These are phyloP conservation scores for Quercus bicolor DNA, from an alignment of 306 rosid genomes.

Conservation along the genomic window DNA sequence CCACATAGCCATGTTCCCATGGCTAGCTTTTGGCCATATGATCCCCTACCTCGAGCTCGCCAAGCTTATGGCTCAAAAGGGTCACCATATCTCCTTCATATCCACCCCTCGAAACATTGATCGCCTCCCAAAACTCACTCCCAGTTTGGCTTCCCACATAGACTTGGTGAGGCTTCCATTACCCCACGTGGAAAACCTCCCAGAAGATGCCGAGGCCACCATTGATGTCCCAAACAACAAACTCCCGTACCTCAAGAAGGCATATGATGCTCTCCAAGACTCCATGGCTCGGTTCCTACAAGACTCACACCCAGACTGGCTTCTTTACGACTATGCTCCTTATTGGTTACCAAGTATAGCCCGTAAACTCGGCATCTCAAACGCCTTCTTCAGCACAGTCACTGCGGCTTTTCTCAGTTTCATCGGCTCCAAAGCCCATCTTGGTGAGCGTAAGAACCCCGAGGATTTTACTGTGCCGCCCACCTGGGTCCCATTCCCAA, in stretches of 20 bases:
- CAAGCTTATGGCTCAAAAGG: slow-evolving; percentile 49
- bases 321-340: slow-evolving; percentile 31
- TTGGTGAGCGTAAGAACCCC: no score
- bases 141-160: slow-evolving; percentile 16
- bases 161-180: slow-evolving; percentile 34
- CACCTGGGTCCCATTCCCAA: no score
- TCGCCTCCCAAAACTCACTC: slow-evolving; percentile 45
- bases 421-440: no score
- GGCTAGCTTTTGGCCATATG: slow-evolving; percentile 57
- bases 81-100: slow-evolving; percentile 41
- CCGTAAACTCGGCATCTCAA: slow-evolving; percentile 16
- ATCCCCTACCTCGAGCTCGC: slow-evolving; percentile 45
- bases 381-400: slow-evolving; percentile 23
- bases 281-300: slow-evolving; percentile 24
- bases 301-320: slow-evolving; percentile 37
- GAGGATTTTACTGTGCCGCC: no score
- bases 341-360: slow-evolving; percentile 29
- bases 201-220: slow-evolving; percentile 46
- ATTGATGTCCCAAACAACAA: slow-evolving; percentile 25
- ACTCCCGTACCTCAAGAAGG: slow-evolving; percentile 36
- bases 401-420: neutral
- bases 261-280: slow-evolving; percentile 31
- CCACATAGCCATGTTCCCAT: slow-evolving; percentile 52
- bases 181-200: slow-evolving; percentile 29
- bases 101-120: slow-evolving; percentile 59